phyloP scores from a whole-genome alignment of 1,284 basidiomycete species.

The Trichosporon faecale region DNA sequence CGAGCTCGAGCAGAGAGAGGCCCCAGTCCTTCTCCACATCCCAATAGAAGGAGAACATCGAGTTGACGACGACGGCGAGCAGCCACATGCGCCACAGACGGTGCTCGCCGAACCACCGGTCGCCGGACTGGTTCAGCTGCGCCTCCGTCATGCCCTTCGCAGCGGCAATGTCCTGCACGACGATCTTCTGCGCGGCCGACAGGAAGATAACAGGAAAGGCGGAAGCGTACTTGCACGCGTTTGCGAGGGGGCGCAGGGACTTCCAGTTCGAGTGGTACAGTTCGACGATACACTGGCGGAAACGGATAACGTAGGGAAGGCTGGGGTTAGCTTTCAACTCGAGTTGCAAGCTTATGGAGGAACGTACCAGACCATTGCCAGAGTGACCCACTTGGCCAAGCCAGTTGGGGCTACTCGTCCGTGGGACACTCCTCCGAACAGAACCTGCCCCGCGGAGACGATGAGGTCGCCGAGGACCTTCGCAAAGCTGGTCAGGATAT shows the following conservation, averaged over 20 bases:
- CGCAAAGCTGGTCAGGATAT: slow-evolving; percentile 93
- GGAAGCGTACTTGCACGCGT: slow-evolving; percentile 93
- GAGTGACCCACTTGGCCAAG: slow-evolving; percentile 68
- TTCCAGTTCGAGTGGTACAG: slow-evolving; percentile 67
- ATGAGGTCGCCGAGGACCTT: slow-evolving; percentile 95
- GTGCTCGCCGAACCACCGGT: slow-evolving; percentile 71
- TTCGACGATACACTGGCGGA: slow-evolving; percentile 90
- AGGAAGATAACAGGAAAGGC: slow-evolving; percentile 97
- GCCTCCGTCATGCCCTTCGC: slow-evolving; percentile 54
- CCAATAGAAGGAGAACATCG: slow-evolving; percentile 98
- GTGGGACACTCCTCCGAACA: slow-evolving; percentile 63
- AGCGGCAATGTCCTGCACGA: slow-evolving; percentile 60
- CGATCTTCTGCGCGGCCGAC: slow-evolving; percentile 76
- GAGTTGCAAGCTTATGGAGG: neutral
- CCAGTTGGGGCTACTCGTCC: slow-evolving; percentile 63
- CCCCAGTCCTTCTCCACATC: slow-evolving; percentile 99
- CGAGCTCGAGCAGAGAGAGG: slow-evolving; percentile 65
- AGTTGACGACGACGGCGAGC: slow-evolving; percentile 79
- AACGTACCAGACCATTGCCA: slow-evolving; percentile 78
- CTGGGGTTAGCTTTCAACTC: slow-evolving; percentile 53
- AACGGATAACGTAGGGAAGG: slow-evolving; percentile 83
- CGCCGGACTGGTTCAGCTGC: slow-evolving; percentile 48
- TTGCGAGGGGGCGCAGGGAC: slow-evolving; percentile 73
- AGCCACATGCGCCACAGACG: slow-evolving; percentile 82
- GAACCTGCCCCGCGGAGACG: slow-evolving; percentile 77